These are phyloP conservation scores for Auricularia auricula-judae DNA, from an alignment of 768 basidiomycete species.

Conservation along the genomic window DNA sequence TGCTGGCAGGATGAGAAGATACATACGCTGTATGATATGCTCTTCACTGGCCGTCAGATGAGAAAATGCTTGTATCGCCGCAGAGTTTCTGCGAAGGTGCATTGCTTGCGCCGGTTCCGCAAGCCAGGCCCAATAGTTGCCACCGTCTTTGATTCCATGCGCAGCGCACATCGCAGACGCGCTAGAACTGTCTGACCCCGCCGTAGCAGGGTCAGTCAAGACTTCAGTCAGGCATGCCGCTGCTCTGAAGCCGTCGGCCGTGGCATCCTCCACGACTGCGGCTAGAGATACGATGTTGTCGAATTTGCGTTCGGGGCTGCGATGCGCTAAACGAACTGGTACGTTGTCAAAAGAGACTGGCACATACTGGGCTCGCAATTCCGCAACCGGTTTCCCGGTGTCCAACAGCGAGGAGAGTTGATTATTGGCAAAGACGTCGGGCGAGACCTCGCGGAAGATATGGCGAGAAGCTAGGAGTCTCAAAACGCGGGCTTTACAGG, in stretches of 20 bases:
- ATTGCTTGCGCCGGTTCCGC: too few relatives aligned
- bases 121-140: conserved; percentile 10
- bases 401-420: conserved; percentile 13
- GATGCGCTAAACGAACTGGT: too few relatives aligned
- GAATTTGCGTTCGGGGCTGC: conserved; percentile 11
- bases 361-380: background rate
- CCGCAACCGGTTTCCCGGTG: conserved; percentile 8
- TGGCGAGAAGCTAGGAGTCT: conserved; percentile 20
- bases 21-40: too few relatives aligned
- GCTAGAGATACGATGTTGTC: conserved; percentile 10
- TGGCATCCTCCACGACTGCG: conserved; percentile 13
- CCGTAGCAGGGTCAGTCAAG: conserved; percentile 9
- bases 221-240: conserved; percentile 13
- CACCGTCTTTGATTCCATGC: conserved; percentile 15
- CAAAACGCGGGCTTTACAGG: conserved; percentile 16
- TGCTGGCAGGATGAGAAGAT: too few relatives aligned
- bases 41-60: too few relatives aligned
- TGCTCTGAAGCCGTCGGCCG: conserved; percentile 14
- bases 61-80: too few relatives aligned
- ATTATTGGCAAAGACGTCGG: conserved; percentile 20
- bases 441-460: conserved; percentile 20
- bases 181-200: conserved; percentile 16
- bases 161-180: conserved; percentile 18
- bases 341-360: background rate
- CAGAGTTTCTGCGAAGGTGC: too few relatives aligned